Conservation (phyloP, 2,329 filamentous ascomycete species). For the Zymoseptoria passerinii region DNA sequence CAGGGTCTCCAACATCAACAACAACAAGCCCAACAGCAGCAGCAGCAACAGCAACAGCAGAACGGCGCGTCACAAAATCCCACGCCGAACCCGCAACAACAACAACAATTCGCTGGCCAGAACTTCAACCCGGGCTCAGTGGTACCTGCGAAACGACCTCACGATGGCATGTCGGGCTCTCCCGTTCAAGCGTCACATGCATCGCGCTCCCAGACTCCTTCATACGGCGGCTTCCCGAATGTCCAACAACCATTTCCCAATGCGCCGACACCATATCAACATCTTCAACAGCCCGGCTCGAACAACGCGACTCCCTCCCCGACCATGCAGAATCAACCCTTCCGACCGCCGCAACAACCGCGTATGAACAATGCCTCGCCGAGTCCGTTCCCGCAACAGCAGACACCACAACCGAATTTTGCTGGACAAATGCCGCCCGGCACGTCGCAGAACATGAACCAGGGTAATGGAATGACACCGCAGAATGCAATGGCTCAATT, state of each 20-base stretch:
- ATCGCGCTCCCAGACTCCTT: constrained; percentile 84
- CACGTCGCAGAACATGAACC: constrained; percentile 13
- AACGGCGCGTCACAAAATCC: constrained; percentile 75
- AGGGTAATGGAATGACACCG: constrained; percentile 18
- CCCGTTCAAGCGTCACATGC: constrained; percentile 67
- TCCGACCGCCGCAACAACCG: constrained; percentile 46
- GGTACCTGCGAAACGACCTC: constrained; percentile 82
- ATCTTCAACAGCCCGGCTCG: constrained; percentile 65
- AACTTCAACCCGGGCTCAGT: constrained; percentile 78
- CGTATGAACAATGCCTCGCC: constrained; percentile 85
- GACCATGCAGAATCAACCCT: constrained; percentile 75
- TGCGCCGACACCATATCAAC: constrained; percentile 66
- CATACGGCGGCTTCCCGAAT: constrained; percentile 53
- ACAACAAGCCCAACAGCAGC: constrained; percentile 24
- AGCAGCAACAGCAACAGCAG: constrained; percentile 51
- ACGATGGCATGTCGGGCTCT: constrained; percentile 78
- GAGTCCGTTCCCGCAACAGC: constrained; percentile 58
- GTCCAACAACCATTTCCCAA: constrained; percentile 47
- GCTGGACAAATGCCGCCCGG: constrained; percentile 37
- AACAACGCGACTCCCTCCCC: constrained; percentile 85
- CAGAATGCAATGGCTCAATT: constrained; percentile 30
- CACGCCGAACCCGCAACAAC: constrained; percentile 35
- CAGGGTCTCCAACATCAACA: constrained; percentile 34
- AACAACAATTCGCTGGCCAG: constrained; percentile 59
- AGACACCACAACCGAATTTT: constrained; percentile 18